phyloP scores from a whole-genome alignment of 2,329 filamentous ascomycete genomes.

The Elsinoe necatrix region DNA sequence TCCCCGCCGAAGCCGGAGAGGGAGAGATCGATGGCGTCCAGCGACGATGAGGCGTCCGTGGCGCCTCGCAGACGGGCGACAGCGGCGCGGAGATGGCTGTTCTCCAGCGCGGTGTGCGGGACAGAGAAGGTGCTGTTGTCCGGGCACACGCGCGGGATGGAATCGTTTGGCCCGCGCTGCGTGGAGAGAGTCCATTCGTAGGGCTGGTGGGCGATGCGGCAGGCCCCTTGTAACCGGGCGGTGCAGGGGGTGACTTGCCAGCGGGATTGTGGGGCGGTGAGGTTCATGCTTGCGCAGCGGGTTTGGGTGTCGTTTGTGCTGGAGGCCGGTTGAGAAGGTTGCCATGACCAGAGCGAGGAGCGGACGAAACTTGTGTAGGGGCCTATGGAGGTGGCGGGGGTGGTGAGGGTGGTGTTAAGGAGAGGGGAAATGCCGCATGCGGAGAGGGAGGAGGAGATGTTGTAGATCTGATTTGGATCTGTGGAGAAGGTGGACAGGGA shows the following conservation, averaged over 20 bases:
- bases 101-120: slow-evolving; percentile 56
- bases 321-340: slow-evolving; percentile 44
- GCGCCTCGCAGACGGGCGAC: neutral
- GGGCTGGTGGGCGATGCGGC: slow-evolving; percentile 45
- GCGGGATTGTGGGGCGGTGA: slow-evolving; percentile 37
- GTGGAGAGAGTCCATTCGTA: slow-evolving; percentile 50
- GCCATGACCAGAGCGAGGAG: slow-evolving; percentile 54
- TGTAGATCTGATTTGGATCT: slow-evolving; percentile 23
- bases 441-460: slow-evolving; percentile 35
- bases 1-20: slow-evolving; percentile 13
- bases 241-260: slow-evolving; percentile 53
- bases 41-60: slow-evolving; percentile 17
- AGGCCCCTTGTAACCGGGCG: slow-evolving; percentile 45
- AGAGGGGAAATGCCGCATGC: slow-evolving; percentile 53
- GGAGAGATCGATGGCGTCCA: slow-evolving; percentile 15
- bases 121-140: slow-evolving; percentile 44
- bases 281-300: slow-evolving; percentile 50
- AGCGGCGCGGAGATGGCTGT: slow-evolving; percentile 44
- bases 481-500: slow-evolving; percentile 17
- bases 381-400: slow-evolving; percentile 40
- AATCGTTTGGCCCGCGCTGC: slow-evolving; percentile 31
- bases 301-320: slow-evolving; percentile 21
- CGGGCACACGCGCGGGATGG: slow-evolving; percentile 40
- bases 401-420: slow-evolving; percentile 49
- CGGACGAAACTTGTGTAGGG: slow-evolving; percentile 46